A percentile compares a stretch with the other conserved stretches of the same genome.
These are phyloP conservation scores for Nemania sp. DNA, from an alignment of 2,329 filamentous ascomycete genomes.

Conservation along the genomic window DNA sequence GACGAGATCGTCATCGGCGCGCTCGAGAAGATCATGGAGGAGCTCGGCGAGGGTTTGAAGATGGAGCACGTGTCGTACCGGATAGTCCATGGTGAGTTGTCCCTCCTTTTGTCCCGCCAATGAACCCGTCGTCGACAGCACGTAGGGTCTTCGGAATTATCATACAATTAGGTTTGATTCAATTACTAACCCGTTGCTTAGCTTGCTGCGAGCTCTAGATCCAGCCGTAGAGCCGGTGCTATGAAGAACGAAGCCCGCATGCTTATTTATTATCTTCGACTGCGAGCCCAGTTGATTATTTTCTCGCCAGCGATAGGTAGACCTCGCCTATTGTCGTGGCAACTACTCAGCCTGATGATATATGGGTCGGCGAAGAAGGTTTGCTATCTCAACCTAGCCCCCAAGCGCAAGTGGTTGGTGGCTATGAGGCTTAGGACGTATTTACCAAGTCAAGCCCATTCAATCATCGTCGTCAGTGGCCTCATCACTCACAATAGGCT, in stretches of 20 bases:
- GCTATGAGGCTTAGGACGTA: neutral
- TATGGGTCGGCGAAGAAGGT: neutral
- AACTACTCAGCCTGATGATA: neutral
- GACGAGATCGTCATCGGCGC: conserved; percentile 7
- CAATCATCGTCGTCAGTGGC: neutral
- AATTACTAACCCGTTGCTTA: neutral
- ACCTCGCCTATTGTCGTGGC: neutral
- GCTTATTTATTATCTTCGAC: no score
- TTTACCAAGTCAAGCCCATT: neutral
- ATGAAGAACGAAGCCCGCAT: neutral
- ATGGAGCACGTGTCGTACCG: conserved; percentile 6
- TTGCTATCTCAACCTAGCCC: neutral
- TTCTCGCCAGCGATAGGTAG: neutral
- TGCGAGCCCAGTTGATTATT: neutral
- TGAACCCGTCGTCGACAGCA: no score
- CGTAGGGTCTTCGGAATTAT: no score
- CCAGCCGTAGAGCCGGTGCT: neutral
- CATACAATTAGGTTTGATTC: no score
- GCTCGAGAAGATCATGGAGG: conserved; percentile 11
- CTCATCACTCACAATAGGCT: no score
- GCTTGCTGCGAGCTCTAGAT: neutral
- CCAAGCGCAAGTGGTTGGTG: no score
- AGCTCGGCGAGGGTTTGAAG: conserved; percentile 14
- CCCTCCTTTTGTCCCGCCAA: no score
- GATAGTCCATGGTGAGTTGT: conserved; percentile 7